Evolutionary conservation across 2,329 filamentous ascomycete genomes (phyloP).

Genomic region (Botrytis galanthina): DNA sequence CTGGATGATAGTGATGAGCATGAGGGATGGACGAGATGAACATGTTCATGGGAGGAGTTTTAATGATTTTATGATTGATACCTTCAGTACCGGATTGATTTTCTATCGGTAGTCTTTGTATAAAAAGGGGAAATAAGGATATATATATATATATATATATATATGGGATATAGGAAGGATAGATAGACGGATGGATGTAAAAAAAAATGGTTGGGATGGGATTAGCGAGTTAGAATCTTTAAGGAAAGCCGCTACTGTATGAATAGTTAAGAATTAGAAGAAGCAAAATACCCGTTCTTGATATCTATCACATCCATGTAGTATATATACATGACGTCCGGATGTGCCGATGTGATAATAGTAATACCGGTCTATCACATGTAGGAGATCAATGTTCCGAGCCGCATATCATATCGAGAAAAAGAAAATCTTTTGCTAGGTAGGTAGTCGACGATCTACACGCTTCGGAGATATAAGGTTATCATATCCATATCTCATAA

Average conservation of each 20-base stretch:
- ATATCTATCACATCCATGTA: neutral
- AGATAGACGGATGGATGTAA: neutral
- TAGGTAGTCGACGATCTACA: neutral
- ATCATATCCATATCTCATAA: neutral
- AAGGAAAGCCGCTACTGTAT: neutral
- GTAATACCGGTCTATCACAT: neutral
- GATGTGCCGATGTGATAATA: neutral
- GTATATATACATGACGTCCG: neutral
- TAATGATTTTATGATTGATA: slow-evolving; percentile 15
- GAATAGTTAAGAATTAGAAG: neutral
- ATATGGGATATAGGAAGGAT: neutral
- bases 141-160: neutral
- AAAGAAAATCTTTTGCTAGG: neutral
- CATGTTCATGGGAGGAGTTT: neutral
- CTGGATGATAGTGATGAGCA: slow-evolving; percentile 17
- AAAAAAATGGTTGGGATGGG: neutral
- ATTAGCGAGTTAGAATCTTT: neutral
- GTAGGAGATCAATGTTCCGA: neutral
- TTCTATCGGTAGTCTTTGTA: neutral
- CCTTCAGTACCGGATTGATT: neutral
- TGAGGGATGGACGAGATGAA: slow-evolving; percentile 4
- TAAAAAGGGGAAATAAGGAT: neutral
- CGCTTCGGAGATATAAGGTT: neutral
- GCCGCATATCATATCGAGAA: neutral
- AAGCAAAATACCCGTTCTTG: neutral